Evolutionary conservation across 2,329 filamentous ascomycete species (phyloP).

Genomic region (Fusarium pseudoanthophilum): DNA sequence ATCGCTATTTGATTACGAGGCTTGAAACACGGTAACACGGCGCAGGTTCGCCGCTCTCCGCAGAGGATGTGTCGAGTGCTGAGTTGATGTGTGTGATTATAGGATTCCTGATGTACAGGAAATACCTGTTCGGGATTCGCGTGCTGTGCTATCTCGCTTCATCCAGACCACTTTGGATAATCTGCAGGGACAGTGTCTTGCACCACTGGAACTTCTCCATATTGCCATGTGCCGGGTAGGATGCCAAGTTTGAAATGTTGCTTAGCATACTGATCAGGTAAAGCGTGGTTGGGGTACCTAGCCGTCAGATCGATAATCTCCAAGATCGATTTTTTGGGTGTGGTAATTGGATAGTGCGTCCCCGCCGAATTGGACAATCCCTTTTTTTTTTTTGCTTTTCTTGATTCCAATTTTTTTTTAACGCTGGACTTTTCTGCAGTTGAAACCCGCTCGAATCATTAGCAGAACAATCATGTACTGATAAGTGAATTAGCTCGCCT

Average conservation of each 20-base stretch:
- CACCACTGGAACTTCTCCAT: conserved; percentile 21
- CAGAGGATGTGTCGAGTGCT: background rate
- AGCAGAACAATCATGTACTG: background rate
- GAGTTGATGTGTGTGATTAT: background rate
- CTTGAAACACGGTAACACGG: conserved; percentile 6
- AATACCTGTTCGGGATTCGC: conserved; percentile 30
- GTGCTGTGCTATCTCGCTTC: conserved; percentile 4
- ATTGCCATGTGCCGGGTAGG: conserved; percentile 29
- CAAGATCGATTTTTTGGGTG: conserved; percentile 30
- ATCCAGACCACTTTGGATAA: background rate
- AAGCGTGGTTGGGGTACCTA: conserved; percentile 27
- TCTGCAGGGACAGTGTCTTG: conserved; percentile 31
- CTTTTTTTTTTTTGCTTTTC: background rate
- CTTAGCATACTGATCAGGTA: conserved; percentile 38
- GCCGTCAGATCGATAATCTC: conserved; percentile 36
- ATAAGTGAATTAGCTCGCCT: background rate
- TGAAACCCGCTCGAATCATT: background rate
- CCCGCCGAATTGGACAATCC: background rate
- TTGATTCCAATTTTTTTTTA: background rate
- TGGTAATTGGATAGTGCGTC: conserved; percentile 23
- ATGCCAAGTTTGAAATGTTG: conserved; percentile 35
- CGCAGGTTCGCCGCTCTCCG: conserved; percentile 6
- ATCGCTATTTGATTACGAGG: background rate
- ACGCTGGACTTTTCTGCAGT: background rate
- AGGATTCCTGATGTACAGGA: conserved; percentile 19